Evolutionary conservation across 2,329 filamentous ascomycete genomes (phyloP).

Genomic region (Thielaviopsis populi): DNA sequence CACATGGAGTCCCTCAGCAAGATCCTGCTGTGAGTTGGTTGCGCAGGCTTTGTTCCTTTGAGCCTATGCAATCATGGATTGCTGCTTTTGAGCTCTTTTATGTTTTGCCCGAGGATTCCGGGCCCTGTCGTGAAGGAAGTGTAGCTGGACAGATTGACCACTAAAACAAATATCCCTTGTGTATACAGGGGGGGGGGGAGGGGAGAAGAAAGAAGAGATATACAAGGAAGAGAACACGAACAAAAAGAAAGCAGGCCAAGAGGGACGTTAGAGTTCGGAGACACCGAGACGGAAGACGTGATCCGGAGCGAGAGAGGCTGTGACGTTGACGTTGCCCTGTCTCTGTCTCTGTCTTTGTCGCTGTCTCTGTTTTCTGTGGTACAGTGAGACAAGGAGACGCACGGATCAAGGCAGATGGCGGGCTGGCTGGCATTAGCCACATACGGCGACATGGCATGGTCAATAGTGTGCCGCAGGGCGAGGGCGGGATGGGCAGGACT

Average conservation of each 20-base stretch:
- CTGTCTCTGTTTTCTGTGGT: background rate
- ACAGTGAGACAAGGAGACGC: background rate
- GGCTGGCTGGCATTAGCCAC: background rate
- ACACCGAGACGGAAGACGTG: background rate
- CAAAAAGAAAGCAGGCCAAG: background rate
- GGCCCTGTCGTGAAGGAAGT: background rate
- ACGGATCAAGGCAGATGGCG: background rate
- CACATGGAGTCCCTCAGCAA: background rate
- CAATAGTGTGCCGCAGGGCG: background rate
- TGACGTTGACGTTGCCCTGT: background rate
- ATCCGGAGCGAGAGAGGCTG: background rate
- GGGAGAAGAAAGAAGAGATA: too few species aligned
- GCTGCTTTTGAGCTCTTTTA: background rate
- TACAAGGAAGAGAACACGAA: background rate
- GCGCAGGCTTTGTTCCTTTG: background rate
- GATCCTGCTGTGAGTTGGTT: constrained; percentile 1
- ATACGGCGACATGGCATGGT: background rate
- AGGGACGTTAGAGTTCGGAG: background rate
- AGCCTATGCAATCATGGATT: background rate
- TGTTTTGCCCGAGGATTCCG: background rate
- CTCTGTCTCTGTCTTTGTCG: too few species aligned
- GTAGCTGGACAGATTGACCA: background rate
- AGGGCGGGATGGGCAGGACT: background rate
- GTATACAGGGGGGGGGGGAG: background rate
- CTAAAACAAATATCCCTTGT: background rate